Conservation (phyloP, 108 stramenopile genomes). For the Bacterosira constricta region DNA sequence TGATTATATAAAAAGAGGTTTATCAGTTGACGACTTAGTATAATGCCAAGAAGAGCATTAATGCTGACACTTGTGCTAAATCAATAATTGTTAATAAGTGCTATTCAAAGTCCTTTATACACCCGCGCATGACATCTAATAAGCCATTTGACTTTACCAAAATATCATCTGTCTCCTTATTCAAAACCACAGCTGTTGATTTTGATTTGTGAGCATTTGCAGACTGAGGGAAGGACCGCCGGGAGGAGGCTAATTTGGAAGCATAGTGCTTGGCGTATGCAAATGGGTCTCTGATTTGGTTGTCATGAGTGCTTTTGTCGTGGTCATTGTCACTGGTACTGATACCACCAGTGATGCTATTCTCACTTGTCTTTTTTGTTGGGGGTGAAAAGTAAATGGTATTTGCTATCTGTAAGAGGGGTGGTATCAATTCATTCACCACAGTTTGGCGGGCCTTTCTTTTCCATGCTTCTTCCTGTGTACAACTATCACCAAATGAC, state of each 20-base stretch:
- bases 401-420: constrained; percentile 14
- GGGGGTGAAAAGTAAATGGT: constrained; percentile 20
- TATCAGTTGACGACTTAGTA: not conserved
- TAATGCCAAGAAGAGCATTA: not conserved
- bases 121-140: not conserved
- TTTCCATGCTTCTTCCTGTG: not conserved
- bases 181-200: not conserved
- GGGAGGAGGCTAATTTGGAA: constrained; percentile 17
- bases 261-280: constrained; percentile 34
- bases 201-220: not conserved
- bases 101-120: not conserved
- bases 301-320: not conserved
- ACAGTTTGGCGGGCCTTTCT: constrained; percentile 14
- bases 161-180: too few relatives aligned
- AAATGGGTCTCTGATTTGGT: constrained; percentile 11
- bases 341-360: not conserved
- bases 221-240: constrained; percentile 16
- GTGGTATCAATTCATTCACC: constrained; percentile 18
- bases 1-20: not conserved
- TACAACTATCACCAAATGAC: constrained; percentile 5
- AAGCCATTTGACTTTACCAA: not conserved
- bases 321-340: not conserved
- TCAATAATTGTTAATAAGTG: not conserved
- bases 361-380: not conserved
- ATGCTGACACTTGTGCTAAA: not conserved